These are phyloP conservation scores for Coprinellus micaceus DNA, from an alignment of 768 basidiomycete genomes.

Conservation along the genomic window DNA sequence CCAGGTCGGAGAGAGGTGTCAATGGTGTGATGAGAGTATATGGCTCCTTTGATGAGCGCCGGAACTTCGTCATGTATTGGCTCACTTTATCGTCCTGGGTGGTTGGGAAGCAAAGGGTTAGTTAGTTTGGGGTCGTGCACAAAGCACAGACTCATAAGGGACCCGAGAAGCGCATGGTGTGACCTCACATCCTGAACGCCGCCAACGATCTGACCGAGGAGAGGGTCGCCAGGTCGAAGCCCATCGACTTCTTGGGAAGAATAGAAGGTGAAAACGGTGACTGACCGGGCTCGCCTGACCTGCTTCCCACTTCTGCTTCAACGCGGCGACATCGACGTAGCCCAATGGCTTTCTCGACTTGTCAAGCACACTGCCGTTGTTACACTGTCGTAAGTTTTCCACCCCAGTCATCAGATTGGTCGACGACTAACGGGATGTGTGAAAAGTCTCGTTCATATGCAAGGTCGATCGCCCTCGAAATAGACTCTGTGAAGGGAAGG, in stretches of 20 bases:
- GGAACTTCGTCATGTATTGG: constrained; percentile 71
- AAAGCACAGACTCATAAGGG: background rate
- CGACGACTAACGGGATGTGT: constrained; percentile 69
- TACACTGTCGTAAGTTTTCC: too few relatives aligned
- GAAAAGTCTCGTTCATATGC: constrained; percentile 95
- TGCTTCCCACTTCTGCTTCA: constrained; percentile 79
- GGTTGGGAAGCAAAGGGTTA: constrained; percentile 1
- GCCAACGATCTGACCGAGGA: too few relatives aligned
- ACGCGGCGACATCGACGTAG: constrained; percentile 71
- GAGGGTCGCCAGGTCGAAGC: too few relatives aligned
- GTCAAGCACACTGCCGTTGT: constrained; percentile 81
- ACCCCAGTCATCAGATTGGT: too few relatives aligned
- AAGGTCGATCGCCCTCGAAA: constrained; percentile 74
- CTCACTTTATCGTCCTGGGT: constrained; percentile 66
- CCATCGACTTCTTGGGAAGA: too few relatives aligned
- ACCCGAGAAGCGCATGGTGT: background rate
- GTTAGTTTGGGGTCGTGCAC: background rate
- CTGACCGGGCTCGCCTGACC: constrained; percentile 65
- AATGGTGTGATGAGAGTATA: constrained; percentile 80
- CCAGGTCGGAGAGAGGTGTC: constrained; percentile 77
- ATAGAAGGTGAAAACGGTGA: background rate
- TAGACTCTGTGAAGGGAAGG: constrained; percentile 64
- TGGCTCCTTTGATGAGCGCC: constrained; percentile 56
- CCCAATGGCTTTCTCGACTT: constrained; percentile 71
- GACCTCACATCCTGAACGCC: too few relatives aligned